These are phyloP conservation scores for Cerioporus squamosus DNA, from an alignment of 1,284 basidiomycete genomes.

Conservation along the genomic window DNA sequence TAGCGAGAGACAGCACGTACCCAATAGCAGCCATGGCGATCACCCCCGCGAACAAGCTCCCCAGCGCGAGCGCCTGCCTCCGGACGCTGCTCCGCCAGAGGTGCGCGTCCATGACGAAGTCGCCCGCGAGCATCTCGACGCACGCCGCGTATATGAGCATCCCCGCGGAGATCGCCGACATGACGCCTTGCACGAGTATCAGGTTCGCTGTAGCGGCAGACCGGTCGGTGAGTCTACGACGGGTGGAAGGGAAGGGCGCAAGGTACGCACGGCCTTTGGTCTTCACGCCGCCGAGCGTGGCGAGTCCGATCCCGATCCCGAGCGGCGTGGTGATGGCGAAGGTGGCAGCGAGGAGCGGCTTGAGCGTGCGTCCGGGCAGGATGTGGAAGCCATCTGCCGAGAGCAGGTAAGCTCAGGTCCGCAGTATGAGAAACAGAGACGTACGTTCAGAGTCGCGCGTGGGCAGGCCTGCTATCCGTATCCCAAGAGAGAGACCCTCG, in stretches of 20 bases:
- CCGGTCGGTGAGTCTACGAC: not conserved
- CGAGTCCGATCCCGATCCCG: constrained; percentile 64
- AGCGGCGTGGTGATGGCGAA: constrained; percentile 75
- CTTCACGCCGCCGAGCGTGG: constrained; percentile 42
- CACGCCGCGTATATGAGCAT: constrained; percentile 80
- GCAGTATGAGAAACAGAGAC: not conserved
- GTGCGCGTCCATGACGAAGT: constrained; percentile 71
- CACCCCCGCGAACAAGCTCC: constrained; percentile 59
- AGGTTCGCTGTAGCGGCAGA: constrained; percentile 43
- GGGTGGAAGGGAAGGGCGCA: not conserved
- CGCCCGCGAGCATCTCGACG: constrained; percentile 81
- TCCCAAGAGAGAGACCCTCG: constrained; percentile 78
- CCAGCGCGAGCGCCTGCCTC: constrained; percentile 56
- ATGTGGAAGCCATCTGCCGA: constrained; percentile 17
- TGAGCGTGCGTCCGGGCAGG: constrained; percentile 41
- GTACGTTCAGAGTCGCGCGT: constrained; percentile 33
- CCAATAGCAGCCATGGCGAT: constrained; percentile 59
- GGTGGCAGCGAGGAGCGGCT: constrained; percentile 57
- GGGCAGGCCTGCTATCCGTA: constrained; percentile 72
- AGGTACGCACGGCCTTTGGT: constrained; percentile 33
- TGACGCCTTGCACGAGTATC: constrained; percentile 63
- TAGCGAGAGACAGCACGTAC: constrained; percentile 21
- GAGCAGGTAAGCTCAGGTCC: not conserved
- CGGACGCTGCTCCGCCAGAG: constrained; percentile 44
- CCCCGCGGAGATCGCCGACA: constrained; percentile 78